phyloP scores from a whole-genome alignment of 495 filamentous ascomycete genomes.

The Penicillium bialowiezense region DNA sequence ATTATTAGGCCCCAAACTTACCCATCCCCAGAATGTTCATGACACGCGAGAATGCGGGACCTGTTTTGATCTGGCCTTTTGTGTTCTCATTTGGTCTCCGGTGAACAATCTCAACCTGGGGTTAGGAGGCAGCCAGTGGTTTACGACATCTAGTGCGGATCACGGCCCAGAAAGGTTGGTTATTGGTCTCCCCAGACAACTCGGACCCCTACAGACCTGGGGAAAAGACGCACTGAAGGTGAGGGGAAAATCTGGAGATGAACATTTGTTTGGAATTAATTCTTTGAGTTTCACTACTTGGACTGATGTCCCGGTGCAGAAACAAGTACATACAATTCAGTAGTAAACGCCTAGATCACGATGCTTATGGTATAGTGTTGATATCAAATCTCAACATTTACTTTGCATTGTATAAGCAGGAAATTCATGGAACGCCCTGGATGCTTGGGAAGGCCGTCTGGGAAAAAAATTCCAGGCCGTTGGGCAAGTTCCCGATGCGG shows the following conservation, averaged over 20 bases:
- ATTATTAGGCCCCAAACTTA: not conserved
- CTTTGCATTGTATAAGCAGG: not conserved
- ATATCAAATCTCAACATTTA: too few relatives aligned
- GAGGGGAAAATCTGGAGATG: constrained; percentile 7
- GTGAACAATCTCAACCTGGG: constrained; percentile 1
- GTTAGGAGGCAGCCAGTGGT: not conserved
- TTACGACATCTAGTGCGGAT: not conserved
- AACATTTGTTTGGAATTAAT: not conserved
- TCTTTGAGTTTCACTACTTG: not conserved
- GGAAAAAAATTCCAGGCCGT: not conserved
- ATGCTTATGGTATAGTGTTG: too few relatives aligned
- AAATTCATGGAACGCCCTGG: not conserved
- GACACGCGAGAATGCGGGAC: not conserved
- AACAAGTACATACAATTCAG: too few relatives aligned
- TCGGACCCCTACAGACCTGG: not conserved
- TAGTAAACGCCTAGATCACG: too few relatives aligned
- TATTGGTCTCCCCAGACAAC: not conserved
- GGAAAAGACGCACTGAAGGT: not conserved
- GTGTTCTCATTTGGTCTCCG: constrained; percentile 7
- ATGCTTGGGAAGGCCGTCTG: not conserved
- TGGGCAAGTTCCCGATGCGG: constrained; percentile 12
- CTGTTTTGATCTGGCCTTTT: not conserved
- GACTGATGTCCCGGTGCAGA: too few relatives aligned
- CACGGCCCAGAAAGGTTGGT: not conserved
- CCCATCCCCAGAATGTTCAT: not conserved